Conservation (phyloP, 352 stramenopile species). For the Nothophytophthora sp. region DNA sequence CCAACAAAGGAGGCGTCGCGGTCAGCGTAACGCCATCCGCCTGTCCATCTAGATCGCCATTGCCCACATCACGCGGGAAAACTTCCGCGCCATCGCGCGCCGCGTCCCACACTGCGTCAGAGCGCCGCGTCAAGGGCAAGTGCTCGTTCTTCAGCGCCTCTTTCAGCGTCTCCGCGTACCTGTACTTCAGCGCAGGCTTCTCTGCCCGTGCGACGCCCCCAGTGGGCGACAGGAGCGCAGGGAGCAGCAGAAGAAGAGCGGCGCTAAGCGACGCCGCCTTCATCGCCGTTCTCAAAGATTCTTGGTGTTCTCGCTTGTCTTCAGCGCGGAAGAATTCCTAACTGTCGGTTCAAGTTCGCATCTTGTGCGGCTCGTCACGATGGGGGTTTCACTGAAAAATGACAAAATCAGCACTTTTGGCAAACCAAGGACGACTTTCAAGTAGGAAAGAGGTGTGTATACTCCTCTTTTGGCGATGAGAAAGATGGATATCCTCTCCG, state of each 20-base stretch:
- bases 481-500: no score
- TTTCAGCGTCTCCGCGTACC: constrained; percentile 20
- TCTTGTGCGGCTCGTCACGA: no score
- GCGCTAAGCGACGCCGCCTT: constrained; percentile 1
- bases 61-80: constrained; percentile 6
- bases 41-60: constrained; percentile 1
- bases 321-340: no score
- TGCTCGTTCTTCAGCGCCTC: constrained; percentile 9
- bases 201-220: constrained; percentile 4
- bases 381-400: no score
- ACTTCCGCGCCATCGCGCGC: constrained; percentile 7
- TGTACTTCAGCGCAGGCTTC: constrained; percentile 18
- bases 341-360: no score
- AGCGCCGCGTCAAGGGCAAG: constrained; percentile 10
- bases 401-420: no score
- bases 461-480: no score
- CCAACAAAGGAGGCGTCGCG: constrained; percentile 46
- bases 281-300: no score
- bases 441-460: no score
- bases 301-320: not conserved
- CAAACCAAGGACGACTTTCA: no score
- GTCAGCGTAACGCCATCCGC: constrained; percentile 22
- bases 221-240: not conserved
- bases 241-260: constrained; percentile 7
- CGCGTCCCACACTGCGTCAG: constrained; percentile 24